phyloP scores from a whole-genome alignment of 305 asterid genomes.

The Salvia sclarea region DNA sequence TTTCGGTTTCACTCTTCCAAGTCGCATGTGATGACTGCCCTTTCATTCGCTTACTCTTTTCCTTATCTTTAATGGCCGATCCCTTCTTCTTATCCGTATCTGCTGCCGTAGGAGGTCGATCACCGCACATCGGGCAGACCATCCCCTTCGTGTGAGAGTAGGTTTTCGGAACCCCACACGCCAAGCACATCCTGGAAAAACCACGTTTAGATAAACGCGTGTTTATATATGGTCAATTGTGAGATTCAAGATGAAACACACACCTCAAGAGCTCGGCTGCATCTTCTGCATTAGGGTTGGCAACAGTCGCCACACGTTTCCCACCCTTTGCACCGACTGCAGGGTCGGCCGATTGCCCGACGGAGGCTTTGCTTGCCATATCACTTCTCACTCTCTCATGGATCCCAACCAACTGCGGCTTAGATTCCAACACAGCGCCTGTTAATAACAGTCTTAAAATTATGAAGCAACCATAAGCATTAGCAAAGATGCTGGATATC shows the following conservation, averaged over 20 bases:
- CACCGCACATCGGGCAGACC: slow-evolving; percentile 81
- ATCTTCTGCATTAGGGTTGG: slow-evolving; percentile 71
- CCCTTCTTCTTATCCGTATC: slow-evolving; percentile 78
- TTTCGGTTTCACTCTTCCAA: slow-evolving; percentile 96
- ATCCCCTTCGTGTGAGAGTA: slow-evolving; percentile 63
- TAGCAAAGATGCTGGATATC: background rate
- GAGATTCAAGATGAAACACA: slow-evolving; percentile 21
- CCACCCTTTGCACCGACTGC: slow-evolving; percentile 47
- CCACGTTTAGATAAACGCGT: background rate
- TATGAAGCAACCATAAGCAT: background rate
- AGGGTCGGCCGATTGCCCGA: slow-evolving; percentile 40
- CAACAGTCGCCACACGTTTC: slow-evolving; percentile 57
- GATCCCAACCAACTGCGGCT: slow-evolving; percentile 76
- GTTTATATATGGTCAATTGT: background rate
- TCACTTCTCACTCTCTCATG: slow-evolving; percentile 95
- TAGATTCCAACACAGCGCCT: slow-evolving; percentile 85
- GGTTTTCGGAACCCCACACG: slow-evolving; percentile 85
- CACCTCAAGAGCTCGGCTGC: slow-evolving; percentile 86
- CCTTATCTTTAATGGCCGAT: slow-evolving; percentile 79
- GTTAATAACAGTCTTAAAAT: slow-evolving; percentile 14
- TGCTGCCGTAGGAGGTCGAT: slow-evolving; percentile 53
- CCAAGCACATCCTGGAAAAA: slow-evolving; percentile 70
- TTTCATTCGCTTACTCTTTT: slow-evolving; percentile 88
- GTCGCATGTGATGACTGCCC: slow-evolving; percentile 94
- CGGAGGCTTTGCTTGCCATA: slow-evolving; percentile 43